Evolutionary conservation across 2,329 filamentous ascomycete genomes (phyloP).

Genomic region (Aspergillus neoniger): DNA sequence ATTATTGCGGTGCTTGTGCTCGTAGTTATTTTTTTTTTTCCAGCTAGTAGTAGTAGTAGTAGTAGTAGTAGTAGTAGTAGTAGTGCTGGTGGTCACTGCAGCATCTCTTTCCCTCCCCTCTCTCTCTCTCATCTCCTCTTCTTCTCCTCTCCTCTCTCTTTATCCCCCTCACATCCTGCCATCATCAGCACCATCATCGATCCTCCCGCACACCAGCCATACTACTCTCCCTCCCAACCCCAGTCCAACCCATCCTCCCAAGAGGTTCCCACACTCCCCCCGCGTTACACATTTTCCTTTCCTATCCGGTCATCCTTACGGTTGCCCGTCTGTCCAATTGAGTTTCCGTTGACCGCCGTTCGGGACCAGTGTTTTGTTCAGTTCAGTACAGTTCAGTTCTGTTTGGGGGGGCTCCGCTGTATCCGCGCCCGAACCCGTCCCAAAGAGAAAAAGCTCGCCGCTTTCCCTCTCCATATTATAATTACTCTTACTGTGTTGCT

Average conservation of each 20-base stretch:
- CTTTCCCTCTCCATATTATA: conserved; percentile 1
- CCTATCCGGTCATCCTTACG: not conserved
- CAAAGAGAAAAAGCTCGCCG: conserved; percentile 11
- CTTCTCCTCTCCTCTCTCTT: not conserved
- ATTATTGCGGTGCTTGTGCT: no score
- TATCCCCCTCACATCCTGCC: not conserved
- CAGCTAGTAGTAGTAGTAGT: not conserved
- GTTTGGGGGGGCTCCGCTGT: conserved; percentile 13
- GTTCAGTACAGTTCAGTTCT: not conserved
- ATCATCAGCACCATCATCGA: not conserved
- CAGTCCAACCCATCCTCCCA: conserved; percentile 3
- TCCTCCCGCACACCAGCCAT: conserved; percentile 1
- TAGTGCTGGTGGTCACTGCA: not conserved
- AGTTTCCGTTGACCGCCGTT: conserved; percentile 13
- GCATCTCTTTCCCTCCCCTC: not conserved
- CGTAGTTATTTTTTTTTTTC: no score
- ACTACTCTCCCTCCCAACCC: not conserved
- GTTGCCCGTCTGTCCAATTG: conserved; percentile 13
- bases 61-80: not conserved
- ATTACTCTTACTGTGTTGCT: not conserved
- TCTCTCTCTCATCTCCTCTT: not conserved
- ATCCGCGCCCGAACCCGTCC: conserved; percentile 19
- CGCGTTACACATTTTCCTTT: not conserved
- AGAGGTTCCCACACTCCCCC: conserved; percentile 3
- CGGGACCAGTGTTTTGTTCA: not conserved